Evolutionary conservation across 768 basidiomycete genomes (phyloP).

Genomic region (Crucibulum laeve): DNA sequence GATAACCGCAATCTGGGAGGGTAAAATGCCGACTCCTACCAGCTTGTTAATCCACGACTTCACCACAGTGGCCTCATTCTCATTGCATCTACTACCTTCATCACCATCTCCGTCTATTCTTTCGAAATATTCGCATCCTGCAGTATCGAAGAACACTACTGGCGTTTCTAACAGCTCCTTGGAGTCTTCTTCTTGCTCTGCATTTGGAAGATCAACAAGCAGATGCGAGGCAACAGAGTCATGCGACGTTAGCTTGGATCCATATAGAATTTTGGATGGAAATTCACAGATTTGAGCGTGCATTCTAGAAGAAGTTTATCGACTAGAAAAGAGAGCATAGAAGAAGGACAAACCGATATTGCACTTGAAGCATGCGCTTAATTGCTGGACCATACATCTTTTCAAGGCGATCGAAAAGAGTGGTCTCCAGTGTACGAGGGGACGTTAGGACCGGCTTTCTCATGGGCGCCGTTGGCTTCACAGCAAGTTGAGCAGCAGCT

Average conservation of each 20-base stretch:
- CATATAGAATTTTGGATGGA: conserved; percentile 81
- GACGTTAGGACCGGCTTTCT: conserved; percentile 35
- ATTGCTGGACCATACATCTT: conserved; percentile 79
- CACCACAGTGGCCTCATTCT: conserved; percentile 90
- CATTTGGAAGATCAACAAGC: conserved; percentile 63
- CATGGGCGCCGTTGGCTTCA: conserved; percentile 5
- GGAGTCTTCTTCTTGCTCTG: conserved; percentile 57
- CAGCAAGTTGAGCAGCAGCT: not conserved
- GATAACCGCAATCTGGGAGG: conserved; percentile 71
- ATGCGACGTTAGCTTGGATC: conserved; percentile 64
- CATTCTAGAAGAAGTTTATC: conserved; percentile 54
- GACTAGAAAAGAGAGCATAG: not conserved
- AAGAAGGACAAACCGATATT: conserved; percentile 64
- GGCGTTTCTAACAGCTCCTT: conserved; percentile 73
- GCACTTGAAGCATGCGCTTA: conserved; percentile 84
- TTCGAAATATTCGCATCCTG: conserved; percentile 93
- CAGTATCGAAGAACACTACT: conserved; percentile 91
- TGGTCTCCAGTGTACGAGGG: conserved; percentile 76
- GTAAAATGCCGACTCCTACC: conserved; percentile 36
- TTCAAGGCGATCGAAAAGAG: conserved; percentile 90
- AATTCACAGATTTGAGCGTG: conserved; percentile 81
- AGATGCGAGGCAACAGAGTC: conserved; percentile 67
- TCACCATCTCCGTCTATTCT: conserved; percentile 72
- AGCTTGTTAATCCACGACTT: conserved; percentile 78
- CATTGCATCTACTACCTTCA: conserved; percentile 89